phyloP scores from a whole-genome alignment of 192 early-diverging fungal species.

The Obelidium mucronatum region DNA sequence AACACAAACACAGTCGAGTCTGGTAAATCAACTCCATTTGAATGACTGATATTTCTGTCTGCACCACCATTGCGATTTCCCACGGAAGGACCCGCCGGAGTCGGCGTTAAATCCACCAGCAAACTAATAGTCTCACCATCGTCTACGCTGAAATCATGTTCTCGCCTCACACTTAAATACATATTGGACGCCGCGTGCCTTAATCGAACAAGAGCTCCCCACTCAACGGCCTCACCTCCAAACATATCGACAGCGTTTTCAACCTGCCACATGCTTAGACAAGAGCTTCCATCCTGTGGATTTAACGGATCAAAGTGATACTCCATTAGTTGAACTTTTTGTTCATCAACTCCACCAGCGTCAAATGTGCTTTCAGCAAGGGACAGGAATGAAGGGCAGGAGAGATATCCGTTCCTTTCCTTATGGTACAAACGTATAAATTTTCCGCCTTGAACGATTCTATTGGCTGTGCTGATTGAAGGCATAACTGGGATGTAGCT shows the following conservation, averaged over 20 bases:
- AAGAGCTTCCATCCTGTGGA: conserved; percentile 41
- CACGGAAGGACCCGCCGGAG: not conserved
- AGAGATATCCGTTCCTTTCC: conserved; percentile 41
- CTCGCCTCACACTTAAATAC: conserved; percentile 34
- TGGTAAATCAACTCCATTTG: not conserved
- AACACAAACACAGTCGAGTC: conserved; percentile 46
- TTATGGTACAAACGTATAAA: conserved; percentile 47
- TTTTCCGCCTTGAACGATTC: conserved; percentile 33
- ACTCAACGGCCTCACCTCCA: conserved; percentile 36
- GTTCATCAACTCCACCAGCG: conserved; percentile 22
- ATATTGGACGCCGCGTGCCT: conserved; percentile 39
- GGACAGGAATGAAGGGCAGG: conserved; percentile 8
- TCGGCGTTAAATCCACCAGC: not conserved
- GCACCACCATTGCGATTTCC: not conserved
- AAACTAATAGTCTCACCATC: not conserved
- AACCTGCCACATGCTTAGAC: conserved; percentile 44
- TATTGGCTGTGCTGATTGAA: not conserved
- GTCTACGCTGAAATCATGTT: conserved; percentile 14
- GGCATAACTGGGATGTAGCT: not conserved
- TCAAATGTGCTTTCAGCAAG: conserved; percentile 23
- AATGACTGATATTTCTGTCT: not conserved
- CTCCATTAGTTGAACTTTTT: conserved; percentile 31
- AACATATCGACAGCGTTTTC: conserved; percentile 28
- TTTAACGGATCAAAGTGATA: conserved; percentile 47
- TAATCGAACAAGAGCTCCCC: conserved; percentile 33